Conservation (phyloP, 108 stramenopile species). For the Schizochytrium sp. region DNA sequence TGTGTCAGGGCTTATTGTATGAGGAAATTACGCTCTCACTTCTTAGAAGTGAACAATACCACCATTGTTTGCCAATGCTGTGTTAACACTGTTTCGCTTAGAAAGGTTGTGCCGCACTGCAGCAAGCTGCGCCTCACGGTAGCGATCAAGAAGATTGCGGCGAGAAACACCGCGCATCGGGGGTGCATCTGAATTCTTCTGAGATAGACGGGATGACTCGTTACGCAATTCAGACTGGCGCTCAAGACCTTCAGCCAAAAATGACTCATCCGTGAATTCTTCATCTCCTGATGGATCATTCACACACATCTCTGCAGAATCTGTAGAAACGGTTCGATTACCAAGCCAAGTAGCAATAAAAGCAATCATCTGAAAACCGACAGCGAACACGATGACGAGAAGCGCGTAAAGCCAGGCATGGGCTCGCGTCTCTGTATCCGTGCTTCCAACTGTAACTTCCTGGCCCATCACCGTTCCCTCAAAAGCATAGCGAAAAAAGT, state of each 20-base stretch:
- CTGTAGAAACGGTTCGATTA: constrained; percentile 20
- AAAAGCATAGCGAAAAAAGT: constrained; percentile 48
- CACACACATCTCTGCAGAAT: neutral
- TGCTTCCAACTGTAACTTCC: neutral
- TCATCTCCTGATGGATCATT: neutral
- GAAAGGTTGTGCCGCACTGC: neutral
- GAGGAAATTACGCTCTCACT: neutral
- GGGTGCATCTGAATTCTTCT: neutral
- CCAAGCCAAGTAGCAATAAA: constrained; percentile 12
- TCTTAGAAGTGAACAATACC: constrained; percentile 2
- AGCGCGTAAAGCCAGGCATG: constrained; percentile 31
- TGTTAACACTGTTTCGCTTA: neutral
- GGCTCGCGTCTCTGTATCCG: neutral
- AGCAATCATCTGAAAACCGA: constrained; percentile 34
- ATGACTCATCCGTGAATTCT: constrained; percentile 36
- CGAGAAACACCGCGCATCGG: constrained; percentile 17
- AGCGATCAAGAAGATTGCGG: neutral
- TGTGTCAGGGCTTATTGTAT: neutral
- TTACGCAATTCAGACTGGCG: constrained; percentile 29
- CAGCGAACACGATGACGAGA: constrained; percentile 25
- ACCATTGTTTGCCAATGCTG: constrained; percentile 36
- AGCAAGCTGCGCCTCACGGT: constrained; percentile 8
- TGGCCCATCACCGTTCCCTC: constrained; percentile 30
- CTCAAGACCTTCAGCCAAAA: neutral
- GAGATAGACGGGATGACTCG: neutral